Evolutionary conservation across 2,329 filamentous ascomycete species (phyloP).

Genomic region (Fusarium chlamydosporum): DNA sequence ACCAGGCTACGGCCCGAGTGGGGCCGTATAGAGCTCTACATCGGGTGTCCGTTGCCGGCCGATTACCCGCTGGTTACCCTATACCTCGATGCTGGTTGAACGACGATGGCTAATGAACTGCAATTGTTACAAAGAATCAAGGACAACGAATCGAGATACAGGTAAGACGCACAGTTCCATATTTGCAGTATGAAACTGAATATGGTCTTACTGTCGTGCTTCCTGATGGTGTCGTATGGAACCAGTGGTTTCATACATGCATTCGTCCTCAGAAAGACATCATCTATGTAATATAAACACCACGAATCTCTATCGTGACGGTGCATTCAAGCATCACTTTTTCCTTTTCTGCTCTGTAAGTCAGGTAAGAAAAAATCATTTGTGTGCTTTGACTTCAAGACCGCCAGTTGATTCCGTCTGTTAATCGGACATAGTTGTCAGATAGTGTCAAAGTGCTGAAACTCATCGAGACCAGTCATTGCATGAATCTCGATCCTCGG

Average conservation of each 20-base stretch:
- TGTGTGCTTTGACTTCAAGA: too few species aligned
- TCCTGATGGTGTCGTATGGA: too few species aligned
- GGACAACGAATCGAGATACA: not conserved
- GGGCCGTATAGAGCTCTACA: constrained; percentile 1
- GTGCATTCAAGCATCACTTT: not conserved
- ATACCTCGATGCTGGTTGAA: not conserved
- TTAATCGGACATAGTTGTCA: not conserved
- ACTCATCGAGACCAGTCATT: not conserved
- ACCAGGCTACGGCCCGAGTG: constrained; percentile 3
- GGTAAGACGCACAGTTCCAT: too few species aligned
- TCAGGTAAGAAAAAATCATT: not conserved
- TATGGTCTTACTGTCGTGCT: not conserved
- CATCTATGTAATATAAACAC: not conserved
- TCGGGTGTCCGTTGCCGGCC: constrained; percentile 1
- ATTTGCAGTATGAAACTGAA: not conserved
- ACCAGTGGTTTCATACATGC: too few species aligned
- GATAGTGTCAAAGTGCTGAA: not conserved
- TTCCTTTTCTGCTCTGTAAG: not conserved
- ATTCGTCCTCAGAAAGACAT: not conserved
- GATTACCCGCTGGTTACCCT: not conserved
- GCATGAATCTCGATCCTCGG: constrained; percentile 29
- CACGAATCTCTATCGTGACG: not conserved
- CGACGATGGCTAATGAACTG: not conserved
- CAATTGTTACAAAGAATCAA: too few species aligned
- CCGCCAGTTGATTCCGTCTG: not conserved